Evolutionary conservation across 495 filamentous ascomycete genomes (phyloP), one percentile per base, ranked within the genome.

Genomic region (Elasticomyces elasticus): DNA sequence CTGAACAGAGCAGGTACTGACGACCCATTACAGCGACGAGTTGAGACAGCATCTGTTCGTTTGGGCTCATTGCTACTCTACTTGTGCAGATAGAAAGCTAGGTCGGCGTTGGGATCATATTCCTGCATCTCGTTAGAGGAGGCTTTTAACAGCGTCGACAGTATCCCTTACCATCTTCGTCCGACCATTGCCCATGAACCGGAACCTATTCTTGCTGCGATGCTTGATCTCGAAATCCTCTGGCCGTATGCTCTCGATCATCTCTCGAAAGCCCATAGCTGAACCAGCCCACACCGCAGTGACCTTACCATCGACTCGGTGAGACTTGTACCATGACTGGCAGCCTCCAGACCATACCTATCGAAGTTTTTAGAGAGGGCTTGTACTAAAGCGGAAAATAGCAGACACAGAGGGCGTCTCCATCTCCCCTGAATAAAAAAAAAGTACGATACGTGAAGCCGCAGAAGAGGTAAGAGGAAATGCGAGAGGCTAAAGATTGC

Each of bases 221-320:
- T 62, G 60, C 23, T 28, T 19, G 11, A 62, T 59, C 22, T 62
- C 60, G 23, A 62, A 62, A 23, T 62, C 60, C 49, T 62, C 60
- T 20, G 56, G 51, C 45, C 60, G 27, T 15, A 62, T 55, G 3
- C 41, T 22, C 20, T 59, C 42, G n/a, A 62, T 52, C 56, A 43
- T 43, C 26, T 57, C 54, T 30, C 40, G 41, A 31, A 58, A 62
- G 5, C 56, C 49, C 4, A 56, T 41, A 6, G 40, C 60, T 40
- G 52, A 56, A 13, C 60, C 60, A 7, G 56, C 60, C 49, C 53
- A 62, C 26, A 59, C 56, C 13, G 60, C 60, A 12, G 61, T 63
- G 2, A 63, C 61, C 37, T 54, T 60, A 0, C 61, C 61, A 38
- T 63, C 61, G 22, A 58, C 49, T 7, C 58, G 42, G 51, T 61